Conservation (phyloP, 345 rosid genomes). For the Syzygium oleosum region DNA sequence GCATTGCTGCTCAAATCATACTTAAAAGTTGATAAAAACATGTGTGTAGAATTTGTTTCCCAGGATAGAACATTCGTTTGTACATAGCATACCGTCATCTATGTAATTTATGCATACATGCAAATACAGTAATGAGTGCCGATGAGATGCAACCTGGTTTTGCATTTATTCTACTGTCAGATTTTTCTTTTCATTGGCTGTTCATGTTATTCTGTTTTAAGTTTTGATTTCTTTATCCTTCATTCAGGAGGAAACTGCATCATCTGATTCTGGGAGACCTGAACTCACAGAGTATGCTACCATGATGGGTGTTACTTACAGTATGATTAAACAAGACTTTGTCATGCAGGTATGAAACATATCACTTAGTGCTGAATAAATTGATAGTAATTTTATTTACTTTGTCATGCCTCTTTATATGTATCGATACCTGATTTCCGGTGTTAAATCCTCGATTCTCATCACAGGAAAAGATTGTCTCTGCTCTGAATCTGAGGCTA, state of each 20-base stretch:
- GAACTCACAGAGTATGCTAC: slow-evolving; percentile 37
- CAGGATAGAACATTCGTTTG: neutral
- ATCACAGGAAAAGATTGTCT: slow-evolving; percentile 61
- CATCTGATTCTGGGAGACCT: slow-evolving; percentile 11
- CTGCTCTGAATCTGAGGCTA: slow-evolving; percentile 47
- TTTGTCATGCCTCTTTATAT: neutral
- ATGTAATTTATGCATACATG: neutral
- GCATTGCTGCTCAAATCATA: neutral
- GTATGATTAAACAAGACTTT: slow-evolving; percentile 68
- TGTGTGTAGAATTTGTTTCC: neutral
- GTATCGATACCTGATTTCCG: neutral
- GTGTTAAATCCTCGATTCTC: neutral
- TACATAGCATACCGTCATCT: neutral
- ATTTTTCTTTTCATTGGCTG: neutral
- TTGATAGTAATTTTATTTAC: neutral
- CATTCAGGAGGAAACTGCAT: slow-evolving; percentile 17
- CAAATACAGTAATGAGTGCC: neutral
- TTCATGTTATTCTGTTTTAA: neutral
- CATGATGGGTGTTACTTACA: slow-evolving; percentile 47
- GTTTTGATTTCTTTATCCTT: neutral
- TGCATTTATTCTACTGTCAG: neutral
- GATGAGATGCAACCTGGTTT: neutral
- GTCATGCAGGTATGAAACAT: slow-evolving; percentile 53
- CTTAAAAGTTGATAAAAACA: neutral
- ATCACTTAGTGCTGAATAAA: neutral